Percentiles rank a stretch among this genome's conserved stretches.
These are phyloP conservation scores for Tricholoma bakamatsutake DNA, from an alignment of 768 basidiomycete genomes.

Conservation along the genomic window DNA sequence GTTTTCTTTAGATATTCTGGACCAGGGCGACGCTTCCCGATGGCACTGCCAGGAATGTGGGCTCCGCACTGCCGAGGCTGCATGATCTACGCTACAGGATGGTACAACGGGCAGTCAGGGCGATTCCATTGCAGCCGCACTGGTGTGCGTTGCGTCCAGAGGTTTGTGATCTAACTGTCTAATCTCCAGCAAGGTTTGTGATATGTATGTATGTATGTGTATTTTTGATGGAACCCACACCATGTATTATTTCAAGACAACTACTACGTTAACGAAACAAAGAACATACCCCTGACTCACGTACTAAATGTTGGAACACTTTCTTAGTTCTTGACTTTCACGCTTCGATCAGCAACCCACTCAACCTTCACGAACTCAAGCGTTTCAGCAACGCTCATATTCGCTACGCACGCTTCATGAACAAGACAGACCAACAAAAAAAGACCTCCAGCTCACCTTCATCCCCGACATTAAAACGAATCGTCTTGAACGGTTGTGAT, in stretches of 20 bases:
- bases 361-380: constrained; percentile 74
- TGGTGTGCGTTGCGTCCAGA: constrained; percentile 68
- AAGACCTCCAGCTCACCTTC: constrained; percentile 50
- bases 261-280: background rate
- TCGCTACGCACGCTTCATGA: constrained; percentile 17
- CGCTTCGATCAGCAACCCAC: constrained; percentile 81
- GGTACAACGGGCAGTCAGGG: constrained; percentile 52
- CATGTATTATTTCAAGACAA: background rate
- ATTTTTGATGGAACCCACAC: background rate
- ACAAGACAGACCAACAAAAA: background rate
- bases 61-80: constrained; percentile 53
- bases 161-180: constrained; percentile 38
- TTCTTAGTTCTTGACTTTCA: constrained; percentile 77
- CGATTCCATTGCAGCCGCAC: constrained; percentile 59
- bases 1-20: constrained; percentile 52
- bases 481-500: constrained; percentile 82
- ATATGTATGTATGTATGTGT: too few species aligned
- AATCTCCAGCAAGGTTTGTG: background rate
- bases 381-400: constrained; percentile 47
- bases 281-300: background rate
- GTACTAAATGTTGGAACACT: constrained; percentile 85
- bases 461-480: constrained; percentile 79
- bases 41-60: constrained; percentile 33
- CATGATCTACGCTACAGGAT: constrained; percentile 61
- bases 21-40: constrained; percentile 42